These are phyloP conservation scores for Fusarium sulawesiense DNA, from an alignment of 2,329 filamentous ascomycete species.

Conservation along the genomic window DNA sequence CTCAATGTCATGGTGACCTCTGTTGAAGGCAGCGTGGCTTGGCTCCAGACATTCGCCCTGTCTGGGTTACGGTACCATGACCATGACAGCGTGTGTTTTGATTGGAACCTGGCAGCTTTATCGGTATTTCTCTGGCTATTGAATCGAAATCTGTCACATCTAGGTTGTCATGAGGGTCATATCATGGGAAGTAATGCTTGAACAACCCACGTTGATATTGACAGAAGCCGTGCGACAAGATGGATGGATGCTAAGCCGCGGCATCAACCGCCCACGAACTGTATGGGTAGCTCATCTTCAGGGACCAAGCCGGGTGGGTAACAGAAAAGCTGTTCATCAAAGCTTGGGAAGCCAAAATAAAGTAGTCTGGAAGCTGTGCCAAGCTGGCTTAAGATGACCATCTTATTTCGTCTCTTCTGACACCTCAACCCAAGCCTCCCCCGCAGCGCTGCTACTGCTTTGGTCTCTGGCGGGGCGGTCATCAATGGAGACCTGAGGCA, in stretches of 20 bases:
- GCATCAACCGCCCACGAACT: constrained; percentile 2
- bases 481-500: constrained; percentile 37
- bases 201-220: constrained; percentile 18
- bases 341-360: background rate
- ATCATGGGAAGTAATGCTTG: constrained; percentile 1
- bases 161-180: background rate
- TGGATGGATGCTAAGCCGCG: constrained; percentile 1
- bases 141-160: background rate
- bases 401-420: background rate
- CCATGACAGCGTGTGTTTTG: background rate
- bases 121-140: background rate
- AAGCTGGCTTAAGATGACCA: background rate
- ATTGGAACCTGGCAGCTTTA: background rate
- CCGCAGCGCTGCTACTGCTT: background rate
- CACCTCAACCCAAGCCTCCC: background rate
- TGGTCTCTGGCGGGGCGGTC: background rate
- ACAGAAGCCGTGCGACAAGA: background rate
- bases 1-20: constrained; percentile 28
- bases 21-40: constrained; percentile 33
- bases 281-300: constrained; percentile 6
- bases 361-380: background rate
- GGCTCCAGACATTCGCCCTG: constrained; percentile 26
- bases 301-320: background rate
- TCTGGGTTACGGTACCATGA: constrained; percentile 20
- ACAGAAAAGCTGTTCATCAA: background rate